Evolutionary conservation across 345 rosid species (phyloP).

Genomic region (Citrus reticulata): DNA sequence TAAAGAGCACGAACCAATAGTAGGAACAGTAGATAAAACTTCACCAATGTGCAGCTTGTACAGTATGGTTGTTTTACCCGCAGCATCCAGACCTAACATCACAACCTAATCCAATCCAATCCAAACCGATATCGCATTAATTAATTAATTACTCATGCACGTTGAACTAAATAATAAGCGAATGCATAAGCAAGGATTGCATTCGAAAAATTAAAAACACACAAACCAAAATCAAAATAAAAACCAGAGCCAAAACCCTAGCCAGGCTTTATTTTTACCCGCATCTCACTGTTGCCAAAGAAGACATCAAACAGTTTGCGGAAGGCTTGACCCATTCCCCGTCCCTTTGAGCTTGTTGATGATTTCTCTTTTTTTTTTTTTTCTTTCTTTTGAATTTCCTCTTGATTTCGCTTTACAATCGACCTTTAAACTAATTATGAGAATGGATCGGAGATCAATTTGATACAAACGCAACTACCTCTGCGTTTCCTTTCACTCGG

Average conservation of each 20-base stretch:
- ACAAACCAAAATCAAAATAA: background rate
- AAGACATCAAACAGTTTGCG: conserved; percentile 85
- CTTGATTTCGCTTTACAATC: background rate
- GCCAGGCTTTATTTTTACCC: conserved; percentile 33
- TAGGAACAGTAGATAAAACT: conserved; percentile 95
- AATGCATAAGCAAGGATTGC: background rate
- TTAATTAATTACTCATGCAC: background rate
- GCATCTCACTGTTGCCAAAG: conserved; percentile 91
- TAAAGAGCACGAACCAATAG: conserved; percentile 59
- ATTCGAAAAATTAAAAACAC: background rate
- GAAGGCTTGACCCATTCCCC: conserved; percentile 77
- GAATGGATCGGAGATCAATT: background rate
- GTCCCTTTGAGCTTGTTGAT: background rate
- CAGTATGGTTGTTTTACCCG: conserved; percentile 93
- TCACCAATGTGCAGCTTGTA: conserved; percentile 98
- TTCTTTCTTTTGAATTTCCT: background rate
- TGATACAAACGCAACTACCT: background rate
- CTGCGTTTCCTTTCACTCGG: background rate
- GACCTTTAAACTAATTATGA: too few species aligned
- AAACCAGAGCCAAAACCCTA: background rate
- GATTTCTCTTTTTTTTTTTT: background rate
- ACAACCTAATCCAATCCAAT: conserved; percentile 63
- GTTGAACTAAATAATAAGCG: background rate
- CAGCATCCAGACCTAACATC: conserved; percentile 97
- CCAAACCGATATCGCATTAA: conserved; percentile 22